A percentile compares a stretch with the other conserved stretches of the same genome.
Conservation (phyloP, 352 stramenopile species). For the Phytophthora idaei region DNA sequence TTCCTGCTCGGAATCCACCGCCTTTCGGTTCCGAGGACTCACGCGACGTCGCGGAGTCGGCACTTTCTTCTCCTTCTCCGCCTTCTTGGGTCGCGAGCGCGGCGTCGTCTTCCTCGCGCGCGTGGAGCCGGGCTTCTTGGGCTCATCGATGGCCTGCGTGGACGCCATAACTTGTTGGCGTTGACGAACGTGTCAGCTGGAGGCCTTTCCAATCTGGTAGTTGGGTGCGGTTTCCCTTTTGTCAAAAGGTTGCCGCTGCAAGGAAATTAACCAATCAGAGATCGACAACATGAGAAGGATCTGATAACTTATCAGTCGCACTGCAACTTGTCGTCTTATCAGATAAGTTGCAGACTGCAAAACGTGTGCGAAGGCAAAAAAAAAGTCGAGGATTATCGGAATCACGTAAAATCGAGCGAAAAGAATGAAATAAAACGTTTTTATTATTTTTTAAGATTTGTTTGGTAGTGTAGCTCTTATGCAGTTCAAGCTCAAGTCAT, state of each 20-base stretch:
- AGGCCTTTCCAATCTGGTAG: slow-evolving; percentile 31
- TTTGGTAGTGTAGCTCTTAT: too few relatives aligned
- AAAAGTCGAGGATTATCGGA: too few relatives aligned
- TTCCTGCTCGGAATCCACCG: slow-evolving; percentile 14
- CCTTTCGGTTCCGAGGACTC: slow-evolving; percentile 29
- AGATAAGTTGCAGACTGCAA: neutral
- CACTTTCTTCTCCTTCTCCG: slow-evolving; percentile 23
- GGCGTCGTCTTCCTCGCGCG: slow-evolving; percentile 28
- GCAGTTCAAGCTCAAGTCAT: too few relatives aligned
- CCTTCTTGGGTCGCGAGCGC: slow-evolving; percentile 26
- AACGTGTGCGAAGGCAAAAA: too few relatives aligned
- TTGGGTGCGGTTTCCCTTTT: slow-evolving; percentile 25
- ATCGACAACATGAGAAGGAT: neutral
- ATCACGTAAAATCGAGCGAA: too few relatives aligned
- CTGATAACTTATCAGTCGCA: neutral
- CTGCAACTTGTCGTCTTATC: neutral
- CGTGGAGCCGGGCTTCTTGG: slow-evolving; percentile 17
- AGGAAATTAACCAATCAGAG: slow-evolving; percentile 30
- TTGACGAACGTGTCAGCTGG: neutral
- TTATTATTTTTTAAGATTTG: too few relatives aligned
- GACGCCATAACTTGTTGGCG: slow-evolving; percentile 15
- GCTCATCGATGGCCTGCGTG: neutral
- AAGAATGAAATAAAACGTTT: too few relatives aligned
- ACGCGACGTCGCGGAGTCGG: slow-evolving; percentile 34
- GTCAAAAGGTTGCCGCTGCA: slow-evolving; percentile 10